Conservation (phyloP, 768 basidiomycete species). For the Rhizopogon vinicolor region DNA sequence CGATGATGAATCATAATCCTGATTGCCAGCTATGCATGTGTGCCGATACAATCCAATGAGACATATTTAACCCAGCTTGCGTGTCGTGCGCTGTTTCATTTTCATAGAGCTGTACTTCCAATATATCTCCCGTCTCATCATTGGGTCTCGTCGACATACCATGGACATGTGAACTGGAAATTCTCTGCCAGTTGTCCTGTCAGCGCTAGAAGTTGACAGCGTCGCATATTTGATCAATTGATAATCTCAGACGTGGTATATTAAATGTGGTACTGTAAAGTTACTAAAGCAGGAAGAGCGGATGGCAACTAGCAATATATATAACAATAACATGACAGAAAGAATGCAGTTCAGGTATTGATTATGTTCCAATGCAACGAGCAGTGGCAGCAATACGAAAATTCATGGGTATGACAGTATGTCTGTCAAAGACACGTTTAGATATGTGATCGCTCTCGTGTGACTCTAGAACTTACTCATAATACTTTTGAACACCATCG, state of each 20-base stretch:
- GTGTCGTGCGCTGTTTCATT: too few species aligned
- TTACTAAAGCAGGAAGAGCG: neutral
- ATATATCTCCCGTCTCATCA: too few species aligned
- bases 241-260: neutral
- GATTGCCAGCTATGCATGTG: too few species aligned
- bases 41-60: too few species aligned
- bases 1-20: too few species aligned
- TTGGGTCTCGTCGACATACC: too few species aligned
- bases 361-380: conserved; percentile 46
- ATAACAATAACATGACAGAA: neutral
- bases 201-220: too few species aligned
- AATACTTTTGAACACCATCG: conserved; percentile 56
- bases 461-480: conserved; percentile 48
- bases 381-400: conserved; percentile 82
- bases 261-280: neutral
- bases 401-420: conserved; percentile 69
- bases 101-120: too few species aligned
- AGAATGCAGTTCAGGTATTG: neutral
- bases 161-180: too few species aligned
- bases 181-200: too few species aligned
- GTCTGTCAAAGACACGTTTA: conserved; percentile 36
- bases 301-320: neutral
- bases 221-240: neutral
- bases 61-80: too few species aligned
- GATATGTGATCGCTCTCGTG: conserved; percentile 3